Conservation (phyloP, 768 basidiomycete genomes). For the Naganishia vishniacii region DNA sequence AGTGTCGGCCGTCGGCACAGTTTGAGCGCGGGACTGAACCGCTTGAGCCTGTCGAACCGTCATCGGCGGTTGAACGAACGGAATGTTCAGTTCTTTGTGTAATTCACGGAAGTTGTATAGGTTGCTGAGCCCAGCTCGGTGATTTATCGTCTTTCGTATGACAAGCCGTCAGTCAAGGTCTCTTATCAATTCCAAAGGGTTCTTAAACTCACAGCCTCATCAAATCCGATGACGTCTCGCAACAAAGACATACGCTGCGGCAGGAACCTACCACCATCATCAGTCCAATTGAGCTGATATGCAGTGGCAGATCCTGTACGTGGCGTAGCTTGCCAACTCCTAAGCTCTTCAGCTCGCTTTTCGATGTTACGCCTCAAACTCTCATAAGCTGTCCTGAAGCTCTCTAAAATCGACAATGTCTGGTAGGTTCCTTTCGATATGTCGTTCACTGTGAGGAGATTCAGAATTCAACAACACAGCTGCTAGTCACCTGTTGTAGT, state of each 20-base stretch:
- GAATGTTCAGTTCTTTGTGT: slow-evolving; percentile 35
- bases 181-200: background rate
- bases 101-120: slow-evolving; percentile 36
- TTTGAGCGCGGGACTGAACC: background rate
- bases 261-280: slow-evolving; percentile 51
- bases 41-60: slow-evolving; percentile 7
- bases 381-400: slow-evolving; percentile 70
- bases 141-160: slow-evolving; percentile 35
- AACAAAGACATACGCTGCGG: slow-evolving; percentile 60
- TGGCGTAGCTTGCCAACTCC: slow-evolving; percentile 56
- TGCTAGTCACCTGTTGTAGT: background rate
- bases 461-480: background rate
- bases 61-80: slow-evolving; percentile 22
- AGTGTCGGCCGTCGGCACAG: background rate
- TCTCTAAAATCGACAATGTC: slow-evolving; percentile 71
- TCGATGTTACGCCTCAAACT: slow-evolving; percentile 67
- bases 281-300: slow-evolving; percentile 2
- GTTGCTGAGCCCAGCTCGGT: slow-evolving; percentile 32
- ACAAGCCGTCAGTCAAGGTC: background rate
- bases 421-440: slow-evolving; percentile 83
- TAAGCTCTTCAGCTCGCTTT: slow-evolving; percentile 61
- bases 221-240: slow-evolving; percentile 71
- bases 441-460: slow-evolving; percentile 66
- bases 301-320: background rate
- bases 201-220: slow-evolving; percentile 49